These are phyloP conservation scores for Nematocida displodere DNA, from an alignment of 371 early-diverging fungal genomes.

Conservation along the genomic window DNA sequence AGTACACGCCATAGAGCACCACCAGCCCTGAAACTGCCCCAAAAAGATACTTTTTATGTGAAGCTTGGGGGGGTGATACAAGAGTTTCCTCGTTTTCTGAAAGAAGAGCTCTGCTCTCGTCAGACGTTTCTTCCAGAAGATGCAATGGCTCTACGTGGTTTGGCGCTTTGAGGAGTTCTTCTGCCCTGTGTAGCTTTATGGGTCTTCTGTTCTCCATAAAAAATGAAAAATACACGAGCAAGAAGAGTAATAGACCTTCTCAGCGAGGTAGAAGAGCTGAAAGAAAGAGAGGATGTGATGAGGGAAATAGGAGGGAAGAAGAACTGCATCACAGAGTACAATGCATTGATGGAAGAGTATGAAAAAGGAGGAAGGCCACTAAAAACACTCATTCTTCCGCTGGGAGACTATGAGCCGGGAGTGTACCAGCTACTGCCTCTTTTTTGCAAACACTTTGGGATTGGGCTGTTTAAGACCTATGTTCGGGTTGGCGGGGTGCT, in stretches of 20 bases:
- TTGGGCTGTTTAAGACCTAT: constrained; percentile 16
- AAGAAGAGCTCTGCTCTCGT: no score
- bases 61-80: no score
- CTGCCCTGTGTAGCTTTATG: constrained; percentile 16
- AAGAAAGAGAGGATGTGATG: background rate
- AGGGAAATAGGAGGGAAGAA: background rate
- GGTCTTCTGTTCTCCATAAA: constrained; percentile 50
- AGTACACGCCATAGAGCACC: background rate
- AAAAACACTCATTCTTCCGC: constrained; percentile 5
- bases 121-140: no score
- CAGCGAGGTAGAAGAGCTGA: background rate
- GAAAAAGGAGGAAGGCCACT: background rate
- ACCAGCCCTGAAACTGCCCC: no score
- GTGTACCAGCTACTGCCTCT: constrained; percentile 48
- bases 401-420: constrained; percentile 7
- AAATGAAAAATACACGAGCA: constrained; percentile 45
- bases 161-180: constrained; percentile 20
- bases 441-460: constrained; percentile 41
- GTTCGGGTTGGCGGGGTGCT: background rate
- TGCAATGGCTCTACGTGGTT: no score
- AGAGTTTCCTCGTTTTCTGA: no score
- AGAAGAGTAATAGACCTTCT: constrained; percentile 23
- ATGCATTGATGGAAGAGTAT: constrained; percentile 40
- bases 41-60: no score
- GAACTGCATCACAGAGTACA: constrained; percentile 21